Evolutionary conservation across 2,329 filamentous ascomycete species (phyloP).

Genomic region (Colletotrichum aenigma): DNA sequence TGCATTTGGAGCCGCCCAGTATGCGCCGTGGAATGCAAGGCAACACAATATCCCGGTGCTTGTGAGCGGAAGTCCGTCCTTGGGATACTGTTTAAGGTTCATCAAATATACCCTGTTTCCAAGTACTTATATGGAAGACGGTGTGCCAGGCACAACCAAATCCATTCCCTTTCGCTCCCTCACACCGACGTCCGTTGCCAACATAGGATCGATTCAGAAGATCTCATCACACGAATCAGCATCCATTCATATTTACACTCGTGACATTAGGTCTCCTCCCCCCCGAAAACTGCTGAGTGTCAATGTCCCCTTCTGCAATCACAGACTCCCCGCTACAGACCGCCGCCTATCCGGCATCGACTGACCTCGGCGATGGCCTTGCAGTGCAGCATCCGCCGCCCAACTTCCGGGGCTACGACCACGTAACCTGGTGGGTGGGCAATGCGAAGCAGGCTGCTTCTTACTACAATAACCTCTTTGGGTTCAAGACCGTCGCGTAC

Average conservation of each 20-base stretch:
- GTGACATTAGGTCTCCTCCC: background rate
- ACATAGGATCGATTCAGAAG: background rate
- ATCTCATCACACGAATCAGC: background rate
- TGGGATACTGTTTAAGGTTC: background rate
- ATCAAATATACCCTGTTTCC: background rate
- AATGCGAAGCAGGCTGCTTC: constrained; percentile 95
- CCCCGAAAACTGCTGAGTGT: constrained; percentile 22
- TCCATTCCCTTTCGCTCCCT: background rate
- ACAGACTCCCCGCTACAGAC: constrained; percentile 52
- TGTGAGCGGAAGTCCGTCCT: constrained; percentile 3
- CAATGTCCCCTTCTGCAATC: constrained; percentile 66
- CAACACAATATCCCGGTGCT: background rate
- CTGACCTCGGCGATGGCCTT: constrained; percentile 49
- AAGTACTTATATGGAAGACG: background rate
- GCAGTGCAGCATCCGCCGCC: constrained; percentile 53
- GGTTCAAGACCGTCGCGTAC: constrained; percentile 84
- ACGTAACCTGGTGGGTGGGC: constrained; percentile 94
- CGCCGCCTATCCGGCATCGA: constrained; percentile 42
- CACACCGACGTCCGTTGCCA: background rate
- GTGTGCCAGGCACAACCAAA: background rate
- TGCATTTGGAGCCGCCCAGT: background rate
- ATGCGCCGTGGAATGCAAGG: background rate
- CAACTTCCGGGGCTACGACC: constrained; percentile 85
- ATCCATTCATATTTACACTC: background rate
- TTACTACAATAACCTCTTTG: constrained; percentile 88